Percentiles rank a stretch among this genome's conserved stretches.
These are phyloP conservation scores for Colletotrichum plurivorum DNA, from an alignment of 2,329 filamentous ascomycete species.

Conservation along the genomic window DNA sequence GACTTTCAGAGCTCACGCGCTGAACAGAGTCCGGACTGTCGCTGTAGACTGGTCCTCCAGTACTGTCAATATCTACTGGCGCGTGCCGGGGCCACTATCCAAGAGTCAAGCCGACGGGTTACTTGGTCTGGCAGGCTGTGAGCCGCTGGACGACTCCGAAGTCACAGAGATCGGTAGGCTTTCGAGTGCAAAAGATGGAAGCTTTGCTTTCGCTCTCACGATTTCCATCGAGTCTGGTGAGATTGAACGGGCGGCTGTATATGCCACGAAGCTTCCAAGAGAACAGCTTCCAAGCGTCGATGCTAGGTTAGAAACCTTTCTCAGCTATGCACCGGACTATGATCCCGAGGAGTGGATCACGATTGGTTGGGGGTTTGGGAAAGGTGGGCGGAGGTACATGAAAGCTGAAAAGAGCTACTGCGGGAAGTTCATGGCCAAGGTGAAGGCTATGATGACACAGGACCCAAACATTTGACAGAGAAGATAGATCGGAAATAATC, in stretches of 20 bases:
- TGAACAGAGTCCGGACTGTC: constrained; percentile 4
- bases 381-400: constrained; percentile 5
- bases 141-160: not conserved
- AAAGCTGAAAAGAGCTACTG: constrained; percentile 18
- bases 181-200: constrained; percentile 11
- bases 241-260: constrained; percentile 1
- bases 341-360: constrained; percentile 11
- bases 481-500: not conserved
- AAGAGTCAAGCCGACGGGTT: not conserved
- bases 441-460: not conserved
- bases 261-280: not conserved
- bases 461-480: not conserved
- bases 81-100: constrained; percentile 6
- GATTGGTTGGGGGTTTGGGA: not conserved
- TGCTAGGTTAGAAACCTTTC: not conserved
- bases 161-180: not conserved
- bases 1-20: not conserved
- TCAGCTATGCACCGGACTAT: constrained; percentile 1
- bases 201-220: constrained; percentile 13
- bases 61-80: constrained; percentile 8
- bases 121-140: not conserved
- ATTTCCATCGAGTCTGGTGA: not conserved
- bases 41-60: constrained; percentile 9
- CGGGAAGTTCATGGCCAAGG: not conserved
- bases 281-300: not conserved